phyloP scores from a whole-genome alignment of 176 grass and related monocot genomes.

The Juncus inflexus region DNA sequence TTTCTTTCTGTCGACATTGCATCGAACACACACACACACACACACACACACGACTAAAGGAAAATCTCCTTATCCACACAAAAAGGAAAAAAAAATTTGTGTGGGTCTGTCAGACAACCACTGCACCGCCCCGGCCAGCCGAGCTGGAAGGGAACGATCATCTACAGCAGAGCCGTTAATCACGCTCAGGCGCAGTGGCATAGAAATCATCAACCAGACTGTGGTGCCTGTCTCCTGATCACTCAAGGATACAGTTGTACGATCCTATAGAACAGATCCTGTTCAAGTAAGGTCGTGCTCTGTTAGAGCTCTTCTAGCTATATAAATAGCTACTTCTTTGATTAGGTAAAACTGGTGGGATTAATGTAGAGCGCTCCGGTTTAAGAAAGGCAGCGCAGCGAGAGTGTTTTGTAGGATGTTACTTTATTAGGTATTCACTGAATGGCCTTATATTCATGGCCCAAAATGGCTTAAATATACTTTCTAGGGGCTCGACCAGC shows the following conservation, averaged over 20 bases:
- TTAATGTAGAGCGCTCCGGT: neutral
- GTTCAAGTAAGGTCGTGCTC: conserved; percentile 54
- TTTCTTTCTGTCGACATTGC: neutral
- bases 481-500: too few relatives aligned
- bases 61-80: neutral
- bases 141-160: conserved; percentile 25
- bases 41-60: neutral
- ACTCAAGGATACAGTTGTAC: conserved; percentile 45
- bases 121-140: conserved; percentile 18
- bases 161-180: conserved; percentile 37
- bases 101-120: conserved; percentile 42
- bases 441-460: too few relatives aligned
- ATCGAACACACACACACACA: neutral
- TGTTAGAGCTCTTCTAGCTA: neutral
- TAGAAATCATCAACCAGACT: conserved; percentile 33
- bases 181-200: conserved; percentile 43
- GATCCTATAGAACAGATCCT: conserved; percentile 41
- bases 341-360: neutral
- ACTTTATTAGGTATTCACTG: too few relatives aligned
- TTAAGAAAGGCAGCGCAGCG: too few relatives aligned
- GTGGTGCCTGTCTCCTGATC: conserved; percentile 34
- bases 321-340: neutral
- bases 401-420: too few relatives aligned
- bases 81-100: neutral
- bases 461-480: too few relatives aligned